Evolutionary conservation across 768 basidiomycete species (phyloP).

Genomic region (Boletus vermiculosoides): DNA sequence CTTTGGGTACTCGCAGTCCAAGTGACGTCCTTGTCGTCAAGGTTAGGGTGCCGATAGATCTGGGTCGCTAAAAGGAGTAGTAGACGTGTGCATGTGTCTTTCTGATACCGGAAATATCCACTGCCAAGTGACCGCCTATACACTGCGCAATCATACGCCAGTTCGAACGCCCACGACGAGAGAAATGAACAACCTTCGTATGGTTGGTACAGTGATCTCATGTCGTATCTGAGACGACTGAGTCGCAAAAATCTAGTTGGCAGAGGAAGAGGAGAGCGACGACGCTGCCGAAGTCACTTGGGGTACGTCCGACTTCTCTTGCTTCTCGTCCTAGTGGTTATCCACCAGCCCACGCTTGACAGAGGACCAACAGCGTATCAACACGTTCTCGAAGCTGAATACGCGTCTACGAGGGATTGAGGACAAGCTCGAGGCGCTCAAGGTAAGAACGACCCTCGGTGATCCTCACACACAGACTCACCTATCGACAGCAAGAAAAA

Average conservation of each 20-base stretch:
- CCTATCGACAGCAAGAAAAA: constrained; percentile 73
- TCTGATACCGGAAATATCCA: not conserved
- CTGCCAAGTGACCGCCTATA: not conserved
- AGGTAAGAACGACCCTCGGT: constrained; percentile 45
- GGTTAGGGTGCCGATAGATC: too few species aligned
- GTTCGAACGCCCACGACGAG: not conserved
- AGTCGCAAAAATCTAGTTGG: constrained; percentile 45
- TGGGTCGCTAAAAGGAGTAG: too few species aligned
- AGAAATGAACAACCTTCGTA: constrained; percentile 49
- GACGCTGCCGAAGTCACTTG: constrained; percentile 79
- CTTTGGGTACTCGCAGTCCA: too few species aligned
- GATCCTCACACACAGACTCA: not conserved
- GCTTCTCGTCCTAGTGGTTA: not conserved
- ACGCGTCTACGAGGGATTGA: constrained; percentile 70
- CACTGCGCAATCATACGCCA: not conserved
- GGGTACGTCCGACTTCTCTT: constrained; percentile 49
- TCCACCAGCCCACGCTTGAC: not conserved
- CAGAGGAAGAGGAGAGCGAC: constrained; percentile 73
- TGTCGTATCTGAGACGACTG: not conserved
- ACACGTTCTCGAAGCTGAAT: constrained; percentile 88
- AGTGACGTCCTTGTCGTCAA: not conserved
- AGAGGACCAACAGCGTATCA: constrained; percentile 91
- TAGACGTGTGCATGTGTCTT: not conserved
- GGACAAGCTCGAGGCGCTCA: constrained; percentile 68
- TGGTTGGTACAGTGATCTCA: constrained; percentile 40